A percentile compares a stretch with the other conserved stretches of the same genome.
Evolutionary conservation across 768 basidiomycete genomes (phyloP).

Genomic region (Lactifluus hygrophoroides): DNA sequence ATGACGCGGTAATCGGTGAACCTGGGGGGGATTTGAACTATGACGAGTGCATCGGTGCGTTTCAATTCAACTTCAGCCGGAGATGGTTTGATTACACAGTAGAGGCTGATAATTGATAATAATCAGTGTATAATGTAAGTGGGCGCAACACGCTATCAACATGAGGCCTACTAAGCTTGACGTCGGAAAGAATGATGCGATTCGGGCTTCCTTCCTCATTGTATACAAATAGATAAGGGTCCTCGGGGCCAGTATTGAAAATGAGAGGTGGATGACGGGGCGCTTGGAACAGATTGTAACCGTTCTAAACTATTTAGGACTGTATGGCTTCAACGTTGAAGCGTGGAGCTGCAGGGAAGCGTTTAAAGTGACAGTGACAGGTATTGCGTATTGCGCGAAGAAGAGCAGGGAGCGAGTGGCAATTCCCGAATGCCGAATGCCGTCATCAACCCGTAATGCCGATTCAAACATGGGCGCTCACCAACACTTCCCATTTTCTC

Average conservation of each 20-base stretch:
- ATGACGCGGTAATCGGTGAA: conserved; percentile 24
- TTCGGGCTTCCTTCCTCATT: conserved; percentile 22
- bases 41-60: conserved; percentile 24
- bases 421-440: not conserved
- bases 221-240: conserved; percentile 6
- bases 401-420: not conserved
- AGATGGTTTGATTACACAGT: not conserved
- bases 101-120: too few species aligned
- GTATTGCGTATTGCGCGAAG: too few species aligned
- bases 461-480: not conserved
- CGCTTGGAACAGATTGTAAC: not conserved
- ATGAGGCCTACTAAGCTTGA: not conserved
- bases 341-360: not conserved
- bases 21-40: conserved; percentile 25
- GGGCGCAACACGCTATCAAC: not conserved
- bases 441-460: not conserved
- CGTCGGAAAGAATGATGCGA: conserved; percentile 22
- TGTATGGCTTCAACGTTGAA: not conserved
- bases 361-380: not conserved
- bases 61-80: not conserved
- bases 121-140: conserved; percentile 21
- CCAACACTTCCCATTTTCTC: not conserved
- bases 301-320: not conserved
- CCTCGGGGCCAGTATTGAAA: not conserved
- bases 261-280: not conserved